These are phyloP conservation scores for Lizonia empirigonia DNA, from an alignment of 2,329 filamentous ascomycete genomes.

Conservation along the genomic window DNA sequence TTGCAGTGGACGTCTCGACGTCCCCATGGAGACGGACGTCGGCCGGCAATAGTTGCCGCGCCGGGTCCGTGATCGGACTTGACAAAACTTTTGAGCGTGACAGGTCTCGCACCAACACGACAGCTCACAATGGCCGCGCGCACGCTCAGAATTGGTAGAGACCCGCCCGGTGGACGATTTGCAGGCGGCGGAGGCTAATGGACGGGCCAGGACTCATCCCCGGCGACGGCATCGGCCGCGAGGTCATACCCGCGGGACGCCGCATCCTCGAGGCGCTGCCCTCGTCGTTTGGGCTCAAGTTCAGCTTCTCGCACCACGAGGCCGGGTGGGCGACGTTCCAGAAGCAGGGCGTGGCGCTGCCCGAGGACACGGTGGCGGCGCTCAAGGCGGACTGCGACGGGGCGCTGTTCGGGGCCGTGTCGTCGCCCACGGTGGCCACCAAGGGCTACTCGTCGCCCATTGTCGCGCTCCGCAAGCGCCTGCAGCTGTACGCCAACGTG, in stretches of 20 bases:
- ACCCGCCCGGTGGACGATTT: not conserved
- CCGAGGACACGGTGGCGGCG: slow-evolving; percentile 87
- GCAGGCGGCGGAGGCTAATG: slow-evolving; percentile 6
- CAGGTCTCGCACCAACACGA: slow-evolving; percentile 8
- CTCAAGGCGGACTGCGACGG: slow-evolving; percentile 92
- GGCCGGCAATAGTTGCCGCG: no score
- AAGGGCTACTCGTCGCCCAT: slow-evolving; percentile 97
- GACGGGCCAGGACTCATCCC: slow-evolving; percentile 80
- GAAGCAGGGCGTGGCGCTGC: slow-evolving; percentile 83
- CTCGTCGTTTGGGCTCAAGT: slow-evolving; percentile 86
- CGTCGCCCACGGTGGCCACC: slow-evolving; percentile 85
- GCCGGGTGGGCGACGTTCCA: slow-evolving; percentile 95
- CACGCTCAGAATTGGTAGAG: slow-evolving; percentile 38
- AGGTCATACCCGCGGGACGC: slow-evolving; percentile 94
- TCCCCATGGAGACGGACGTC: no score
- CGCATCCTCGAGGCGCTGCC: slow-evolving; percentile 92
- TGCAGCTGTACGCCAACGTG: slow-evolving; percentile 96
- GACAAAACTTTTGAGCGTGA: slow-evolving; percentile 24
- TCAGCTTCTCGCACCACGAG: slow-evolving; percentile 90
- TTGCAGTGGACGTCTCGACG: no score
- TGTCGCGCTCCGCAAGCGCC: slow-evolving; percentile 91
- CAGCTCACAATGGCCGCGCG: slow-evolving; percentile 38
- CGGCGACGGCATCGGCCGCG: slow-evolving; percentile 96
- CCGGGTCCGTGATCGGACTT: no score
- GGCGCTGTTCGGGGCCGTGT: slow-evolving; percentile 93